These are phyloP conservation scores for Apocynum venetum DNA, from an alignment of 257 asterid genomes.

Conservation along the genomic window DNA sequence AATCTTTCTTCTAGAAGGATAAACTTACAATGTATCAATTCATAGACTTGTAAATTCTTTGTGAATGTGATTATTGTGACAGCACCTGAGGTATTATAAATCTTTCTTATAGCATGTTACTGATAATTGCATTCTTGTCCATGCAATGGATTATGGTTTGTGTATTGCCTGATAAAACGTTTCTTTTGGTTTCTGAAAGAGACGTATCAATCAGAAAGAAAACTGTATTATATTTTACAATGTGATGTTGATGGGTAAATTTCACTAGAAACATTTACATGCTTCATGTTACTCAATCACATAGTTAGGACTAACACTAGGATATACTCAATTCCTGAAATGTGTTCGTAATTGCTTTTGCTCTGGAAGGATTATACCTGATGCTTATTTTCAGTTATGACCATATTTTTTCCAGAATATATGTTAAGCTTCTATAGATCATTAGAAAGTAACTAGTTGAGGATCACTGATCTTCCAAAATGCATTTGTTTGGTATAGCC, in stretches of 20 bases:
- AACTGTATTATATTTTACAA: not conserved
- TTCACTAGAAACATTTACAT: not conserved
- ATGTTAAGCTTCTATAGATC: not conserved
- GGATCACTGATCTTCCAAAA: not conserved
- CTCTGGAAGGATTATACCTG: not conserved
- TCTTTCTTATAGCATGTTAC: not conserved
- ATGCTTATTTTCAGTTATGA: not conserved
- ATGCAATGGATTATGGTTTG: not conserved
- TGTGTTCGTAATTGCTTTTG: not conserved
- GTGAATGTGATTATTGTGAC: constrained; percentile 94
- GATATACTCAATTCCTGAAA: not conserved
- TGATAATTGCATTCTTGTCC: not conserved
- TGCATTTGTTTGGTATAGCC: not conserved
- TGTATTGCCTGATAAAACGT: not conserved
- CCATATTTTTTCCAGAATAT: not conserved
- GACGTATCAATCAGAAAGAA: not conserved
- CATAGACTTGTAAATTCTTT: constrained; percentile 88
- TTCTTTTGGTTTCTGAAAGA: not conserved
- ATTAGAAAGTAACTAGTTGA: not conserved
- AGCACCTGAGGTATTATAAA: constrained; percentile 68
- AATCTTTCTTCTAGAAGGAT: constrained; percentile 56
- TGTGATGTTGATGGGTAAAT: not conserved
- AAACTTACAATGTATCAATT: constrained; percentile 90
- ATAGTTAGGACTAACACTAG: not conserved
- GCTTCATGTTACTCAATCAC: not conserved